Base-by-base conservation (phyloP, 768 basidiomycete genomes). In the Kwoniella dendrophila region DNA sequence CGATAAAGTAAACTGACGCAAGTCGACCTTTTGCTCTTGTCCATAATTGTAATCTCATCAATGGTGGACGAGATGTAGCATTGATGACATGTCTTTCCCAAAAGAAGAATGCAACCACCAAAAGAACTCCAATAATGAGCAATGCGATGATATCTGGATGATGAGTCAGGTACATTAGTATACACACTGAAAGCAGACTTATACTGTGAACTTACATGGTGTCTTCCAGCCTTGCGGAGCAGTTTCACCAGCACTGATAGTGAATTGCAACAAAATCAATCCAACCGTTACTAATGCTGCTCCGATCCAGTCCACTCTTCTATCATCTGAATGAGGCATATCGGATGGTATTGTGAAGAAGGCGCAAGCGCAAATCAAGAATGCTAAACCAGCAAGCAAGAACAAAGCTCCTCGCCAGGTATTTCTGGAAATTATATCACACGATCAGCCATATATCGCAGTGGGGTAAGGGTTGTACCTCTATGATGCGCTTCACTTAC, bases 301-400 rank as follows among this genome's bases (percentile, higher is more conserved):
- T 2, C 91, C 91, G 18, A 89, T 77, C 89, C 90, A 92, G 62
- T 93, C 91, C 0, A 92, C 82, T 27, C 81, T 43, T 49, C 61
- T 61, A 50, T 75, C 73, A 7, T 76, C 79, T 2, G 64, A 65
- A n/a, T 72, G 76, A 1, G 80, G 74, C 5, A 72, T 49, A 65
- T 93, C 91, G 0, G 78, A 41, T 27, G 89, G 87, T 30, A 94
- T 85, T 2, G 83, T 83, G 20, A 87, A 59, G 1, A 84, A 71
- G 0, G 84, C 89, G 1, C 84, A 81, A 1, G 86, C 14, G 18
- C 84, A 76, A 51, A 85, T 85, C 1, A 86, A 63, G 3, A 82
- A 78, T 0, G 84, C 83, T 14, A 92, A 62, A 0, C 84, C 90
- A 0, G 85, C 81, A 27, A 85, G 79, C 32, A 90, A 74, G 78